These are phyloP conservation scores for Rhizoctonia solani DNA, from an alignment of 1,284 basidiomycete genomes.

Conservation along the genomic window DNA sequence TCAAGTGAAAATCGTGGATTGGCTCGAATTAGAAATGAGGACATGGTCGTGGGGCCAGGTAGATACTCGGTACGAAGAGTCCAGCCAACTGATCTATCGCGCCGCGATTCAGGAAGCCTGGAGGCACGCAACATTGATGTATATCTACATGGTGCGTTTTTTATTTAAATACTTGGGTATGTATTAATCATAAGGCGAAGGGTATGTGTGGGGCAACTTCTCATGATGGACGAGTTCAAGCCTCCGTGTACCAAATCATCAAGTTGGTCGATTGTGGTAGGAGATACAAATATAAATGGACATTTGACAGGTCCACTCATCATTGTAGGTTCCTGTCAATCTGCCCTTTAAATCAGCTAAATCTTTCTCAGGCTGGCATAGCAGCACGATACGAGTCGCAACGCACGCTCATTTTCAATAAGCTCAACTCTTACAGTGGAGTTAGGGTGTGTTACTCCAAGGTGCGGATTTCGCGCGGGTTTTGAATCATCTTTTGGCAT, in stretches of 20 bases:
- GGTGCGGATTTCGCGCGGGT: background rate
- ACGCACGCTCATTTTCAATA: background rate
- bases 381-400: slow-evolving; percentile 17
- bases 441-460: background rate
- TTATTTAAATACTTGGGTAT: too few species aligned
- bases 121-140: slow-evolving; percentile 23
- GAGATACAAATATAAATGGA: background rate
- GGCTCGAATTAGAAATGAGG: slow-evolving; percentile 2
- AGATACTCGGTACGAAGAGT: background rate
- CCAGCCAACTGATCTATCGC: background rate
- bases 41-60: background rate
- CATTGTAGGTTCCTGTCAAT: background rate
- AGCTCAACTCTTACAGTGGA: background rate
- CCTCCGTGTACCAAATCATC: slow-evolving; percentile 14
- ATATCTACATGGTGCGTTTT: slow-evolving; percentile 11
- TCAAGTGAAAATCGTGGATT: background rate
- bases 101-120: slow-evolving; percentile 7
- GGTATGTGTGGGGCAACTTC: slow-evolving; percentile 16
- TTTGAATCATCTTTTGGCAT: slow-evolving; percentile 19
- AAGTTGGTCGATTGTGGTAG: background rate
- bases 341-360: background rate
- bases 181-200: background rate
- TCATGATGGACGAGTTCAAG: slow-evolving; percentile 21
- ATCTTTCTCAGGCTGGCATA: background rate
- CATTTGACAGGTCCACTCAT: background rate